Evolutionary conservation across 1,139 yeast species (phyloP), one percentile per base, ranked within the genome.

Genomic region (Saccharomyces hybrid): DNA sequence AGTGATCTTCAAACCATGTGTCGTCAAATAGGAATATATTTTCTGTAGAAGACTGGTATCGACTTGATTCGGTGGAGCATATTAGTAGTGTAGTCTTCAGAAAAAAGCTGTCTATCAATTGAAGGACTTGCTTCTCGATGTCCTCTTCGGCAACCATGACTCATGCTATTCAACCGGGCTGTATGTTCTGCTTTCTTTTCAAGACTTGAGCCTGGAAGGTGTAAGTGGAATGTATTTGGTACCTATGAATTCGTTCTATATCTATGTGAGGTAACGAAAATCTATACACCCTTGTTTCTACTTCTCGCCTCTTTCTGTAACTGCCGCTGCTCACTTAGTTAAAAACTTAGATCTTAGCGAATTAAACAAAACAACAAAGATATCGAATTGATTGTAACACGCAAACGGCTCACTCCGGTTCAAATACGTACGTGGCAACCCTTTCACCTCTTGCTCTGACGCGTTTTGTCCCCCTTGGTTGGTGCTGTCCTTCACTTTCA

Each of bases 31-130:
- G 50, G 14, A 55, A 57, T 14, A 52, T 47, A 31, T 59, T 58
- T 9, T 54, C 61, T 16, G 54, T 32, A 29, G 53, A 50, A 27
- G 55, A 48, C 7, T 46, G 51, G 31, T 52, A 52, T 27, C 53
- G 55, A 5, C 55, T 51, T 4, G 59, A 53, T 41, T 62, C 64
- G 5, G 65, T 56, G n/a, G 67, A 65, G 51, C 67, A 64, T 20
- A 69, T 61, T 48, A 69, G 57, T 46, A 64, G 55, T 13, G 67
- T 56, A 7, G 71, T 60, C 52, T 67, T 67, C 13, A 64, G 53
- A 53, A 69, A 69, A 57, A 68, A 69, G 54, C 62, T 61, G 51
- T 66, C 61, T 48, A 69, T 67, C 53, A 68, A 57, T 42, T 58
- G 54, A 23, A 61, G 51, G 16, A 61, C 53, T 14, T 59, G 60